phyloP scores from a whole-genome alignment of 345 rosid genomes.

The Camelina hispida region DNA sequence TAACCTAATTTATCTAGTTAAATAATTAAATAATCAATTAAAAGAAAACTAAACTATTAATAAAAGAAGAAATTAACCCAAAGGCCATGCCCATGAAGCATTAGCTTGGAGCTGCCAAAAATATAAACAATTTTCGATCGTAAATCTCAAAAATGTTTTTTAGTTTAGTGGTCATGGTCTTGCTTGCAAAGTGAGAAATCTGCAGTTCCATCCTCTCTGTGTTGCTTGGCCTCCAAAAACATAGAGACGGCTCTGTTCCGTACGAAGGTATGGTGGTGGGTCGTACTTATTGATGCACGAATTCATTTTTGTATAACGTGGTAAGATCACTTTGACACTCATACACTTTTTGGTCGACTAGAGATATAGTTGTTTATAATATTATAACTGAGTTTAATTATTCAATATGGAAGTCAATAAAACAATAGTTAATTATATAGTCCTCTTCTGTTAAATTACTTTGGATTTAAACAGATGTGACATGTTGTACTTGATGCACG shows the following conservation, averaged over 20 bases:
- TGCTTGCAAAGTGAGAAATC: too few relatives aligned
- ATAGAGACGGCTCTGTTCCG: slow-evolving; percentile 3
- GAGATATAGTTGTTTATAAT: not conserved
- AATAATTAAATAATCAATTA: too few relatives aligned
- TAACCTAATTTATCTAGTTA: too few relatives aligned
- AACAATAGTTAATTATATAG: not conserved
- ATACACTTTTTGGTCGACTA: slow-evolving; percentile 19
- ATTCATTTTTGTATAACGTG: slow-evolving; percentile 6
- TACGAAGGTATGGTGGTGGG: slow-evolving; percentile 9
- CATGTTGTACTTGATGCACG: slow-evolving; percentile 16
- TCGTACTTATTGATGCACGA: slow-evolving; percentile 15
- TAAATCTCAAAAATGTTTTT: too few relatives aligned
- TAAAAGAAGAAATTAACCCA: too few relatives aligned
- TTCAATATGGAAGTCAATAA: slow-evolving; percentile 12
- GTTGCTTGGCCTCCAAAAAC: too few relatives aligned
- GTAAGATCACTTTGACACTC: slow-evolving; percentile 26
- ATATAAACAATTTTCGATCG: too few relatives aligned
- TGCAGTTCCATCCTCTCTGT: too few relatives aligned
- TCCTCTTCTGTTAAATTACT: slow-evolving; percentile 12
- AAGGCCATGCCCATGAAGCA: too few relatives aligned
- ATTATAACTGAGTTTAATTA: not conserved
- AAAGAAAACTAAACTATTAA: too few relatives aligned
- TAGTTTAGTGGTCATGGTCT: too few relatives aligned
- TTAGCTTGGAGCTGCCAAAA: too few relatives aligned
- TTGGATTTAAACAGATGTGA: slow-evolving; percentile 34